Percentiles rank a stretch among this genome's conserved stretches.
These are phyloP conservation scores for Alternaria angustiovoidea DNA, from an alignment of 2,329 filamentous ascomycete genomes.

Conservation along the genomic window DNA sequence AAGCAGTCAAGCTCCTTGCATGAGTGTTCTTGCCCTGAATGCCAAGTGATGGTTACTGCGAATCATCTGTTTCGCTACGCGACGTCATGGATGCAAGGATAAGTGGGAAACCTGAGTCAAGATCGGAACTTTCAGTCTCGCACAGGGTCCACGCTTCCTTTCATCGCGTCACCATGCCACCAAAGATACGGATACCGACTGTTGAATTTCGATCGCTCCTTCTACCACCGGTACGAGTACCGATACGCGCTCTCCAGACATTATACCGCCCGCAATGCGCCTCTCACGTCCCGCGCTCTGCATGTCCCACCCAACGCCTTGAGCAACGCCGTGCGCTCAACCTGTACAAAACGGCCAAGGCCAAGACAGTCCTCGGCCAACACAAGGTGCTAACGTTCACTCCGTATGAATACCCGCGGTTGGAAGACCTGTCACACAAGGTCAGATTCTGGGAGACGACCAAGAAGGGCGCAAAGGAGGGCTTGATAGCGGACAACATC, in stretches of 20 bases:
- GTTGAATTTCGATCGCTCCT: conserved; percentile 34
- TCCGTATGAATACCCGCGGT: conserved; percentile 4
- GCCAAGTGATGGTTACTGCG: neutral
- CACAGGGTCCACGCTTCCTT: neutral
- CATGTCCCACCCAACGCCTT: conserved; percentile 24
- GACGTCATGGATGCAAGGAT: neutral
- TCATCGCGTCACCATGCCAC: conserved; percentile 22
- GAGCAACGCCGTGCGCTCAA: conserved; percentile 32
- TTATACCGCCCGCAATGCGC: conserved; percentile 25
- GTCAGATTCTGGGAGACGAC: conserved; percentile 26
- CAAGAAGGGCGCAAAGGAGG: neutral
- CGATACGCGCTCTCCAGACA: conserved; percentile 20
- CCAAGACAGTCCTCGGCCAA: conserved; percentile 33
- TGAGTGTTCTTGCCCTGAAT: neutral
- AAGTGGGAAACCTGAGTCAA: conserved; percentile 9
- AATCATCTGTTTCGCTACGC: neutral
- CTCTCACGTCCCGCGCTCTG: neutral
- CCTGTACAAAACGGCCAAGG: conserved; percentile 39
- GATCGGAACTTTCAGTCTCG: neutral
- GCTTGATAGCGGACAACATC: conserved; percentile 21
- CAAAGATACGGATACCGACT: conserved; percentile 15
- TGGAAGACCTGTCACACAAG: conserved; percentile 20
- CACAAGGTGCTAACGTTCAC: conserved; percentile 37
- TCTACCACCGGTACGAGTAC: conserved; percentile 25
- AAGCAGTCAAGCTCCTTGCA: neutral